Evolutionary conservation across 2,329 filamentous ascomycete species (phyloP).

Genomic region (Elsinoe australis): DNA sequence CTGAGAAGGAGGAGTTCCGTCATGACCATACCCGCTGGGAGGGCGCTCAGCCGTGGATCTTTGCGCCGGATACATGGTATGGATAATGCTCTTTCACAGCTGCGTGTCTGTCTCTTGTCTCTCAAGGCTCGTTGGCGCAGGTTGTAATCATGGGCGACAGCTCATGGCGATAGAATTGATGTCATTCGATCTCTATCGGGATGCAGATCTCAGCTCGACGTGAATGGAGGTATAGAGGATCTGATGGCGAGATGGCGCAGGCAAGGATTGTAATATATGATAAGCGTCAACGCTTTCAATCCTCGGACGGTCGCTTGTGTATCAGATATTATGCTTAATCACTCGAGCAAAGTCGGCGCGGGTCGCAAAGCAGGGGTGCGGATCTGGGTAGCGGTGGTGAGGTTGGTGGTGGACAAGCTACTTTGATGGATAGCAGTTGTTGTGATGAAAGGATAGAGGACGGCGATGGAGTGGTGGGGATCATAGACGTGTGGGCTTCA

Average conservation of each 20-base stretch:
- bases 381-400: conserved; percentile 5
- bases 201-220: background rate
- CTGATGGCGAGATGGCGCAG: background rate
- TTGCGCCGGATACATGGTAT: conserved; percentile 18
- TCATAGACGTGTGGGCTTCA: conserved; percentile 14
- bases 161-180: conserved; percentile 1
- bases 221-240: background rate
- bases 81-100: background rate
- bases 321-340: background rate
- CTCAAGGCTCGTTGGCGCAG: background rate
- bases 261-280: background rate
- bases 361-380: background rate
- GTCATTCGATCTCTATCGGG: background rate
- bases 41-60: conserved; percentile 6
- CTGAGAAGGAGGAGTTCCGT: conserved; percentile 31
- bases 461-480: conserved; percentile 10
- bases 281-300: background rate
- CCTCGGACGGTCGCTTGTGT: background rate
- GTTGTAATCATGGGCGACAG: background rate
- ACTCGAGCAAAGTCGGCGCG: background rate
- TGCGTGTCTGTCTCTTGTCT: background rate
- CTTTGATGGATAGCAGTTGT: background rate
- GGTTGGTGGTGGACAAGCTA: conserved; percentile 1
- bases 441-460: conserved; percentile 1
- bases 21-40: conserved; percentile 17